These are phyloP conservation scores for Phaeotremella fagi DNA, from an alignment of 768 basidiomycete genomes.

Conservation along the genomic window DNA sequence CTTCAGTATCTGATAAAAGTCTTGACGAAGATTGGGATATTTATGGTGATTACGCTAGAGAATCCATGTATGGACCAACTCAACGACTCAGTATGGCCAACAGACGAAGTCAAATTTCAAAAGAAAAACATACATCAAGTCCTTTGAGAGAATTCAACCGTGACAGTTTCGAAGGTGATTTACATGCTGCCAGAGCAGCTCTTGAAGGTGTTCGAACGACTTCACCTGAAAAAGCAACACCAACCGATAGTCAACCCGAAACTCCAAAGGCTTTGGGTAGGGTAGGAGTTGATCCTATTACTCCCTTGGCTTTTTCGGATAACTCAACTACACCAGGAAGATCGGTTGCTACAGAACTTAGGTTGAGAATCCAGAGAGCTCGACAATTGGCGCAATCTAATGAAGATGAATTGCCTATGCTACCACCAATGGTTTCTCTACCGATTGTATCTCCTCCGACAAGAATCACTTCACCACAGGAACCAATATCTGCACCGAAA, in stretches of 20 bases:
- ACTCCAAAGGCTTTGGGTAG: not conserved
- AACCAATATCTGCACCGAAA: not conserved
- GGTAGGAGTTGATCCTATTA: conserved; percentile 1
- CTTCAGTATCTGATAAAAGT: conserved; percentile 2
- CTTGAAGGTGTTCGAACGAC: not conserved
- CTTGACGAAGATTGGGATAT: conserved; percentile 39
- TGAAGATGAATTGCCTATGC: not conserved
- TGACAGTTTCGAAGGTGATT: not conserved
- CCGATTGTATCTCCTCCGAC: not conserved
- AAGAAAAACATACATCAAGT: conserved; percentile 10
- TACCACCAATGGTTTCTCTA: not conserved
- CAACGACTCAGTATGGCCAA: conserved; percentile 13
- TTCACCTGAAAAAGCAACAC: not conserved
- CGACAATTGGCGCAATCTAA: conserved; percentile 6
- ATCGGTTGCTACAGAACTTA: conserved; percentile 20
- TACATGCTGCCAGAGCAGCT: not conserved
- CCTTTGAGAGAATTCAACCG: conserved; percentile 8
- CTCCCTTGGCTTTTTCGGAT: no score
- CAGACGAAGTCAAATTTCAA: conserved; percentile 6
- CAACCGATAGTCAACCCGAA: not conserved
- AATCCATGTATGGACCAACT: conserved; percentile 32
- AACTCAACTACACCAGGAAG: not conserved
- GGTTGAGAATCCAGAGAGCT: conserved; percentile 22
- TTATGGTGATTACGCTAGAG: conserved; percentile 39
- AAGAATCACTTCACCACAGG: not conserved